Conservation (phyloP, 1,284 basidiomycete species). For the Clitocybe nebularis region DNA sequence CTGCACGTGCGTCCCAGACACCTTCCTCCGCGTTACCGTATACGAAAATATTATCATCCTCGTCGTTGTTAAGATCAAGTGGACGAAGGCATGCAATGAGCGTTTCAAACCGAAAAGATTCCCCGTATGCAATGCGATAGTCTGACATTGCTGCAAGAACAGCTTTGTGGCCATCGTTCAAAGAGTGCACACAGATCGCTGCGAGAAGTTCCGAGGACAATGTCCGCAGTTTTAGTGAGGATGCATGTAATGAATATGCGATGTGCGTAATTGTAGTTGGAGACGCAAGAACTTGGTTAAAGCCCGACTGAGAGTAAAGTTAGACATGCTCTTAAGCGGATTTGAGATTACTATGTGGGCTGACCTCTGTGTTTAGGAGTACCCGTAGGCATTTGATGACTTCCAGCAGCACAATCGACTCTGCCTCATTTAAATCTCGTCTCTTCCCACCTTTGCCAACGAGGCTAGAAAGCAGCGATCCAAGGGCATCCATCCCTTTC, state of each 20-base stretch:
- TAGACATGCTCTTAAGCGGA: conserved; percentile 5
- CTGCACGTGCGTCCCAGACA: conserved; percentile 79
- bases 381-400: conserved; percentile 78
- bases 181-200: conserved; percentile 76
- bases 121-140: conserved; percentile 67
- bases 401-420: conserved; percentile 69
- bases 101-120: conserved; percentile 78
- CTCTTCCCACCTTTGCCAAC: conserved; percentile 61
- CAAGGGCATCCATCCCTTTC: conserved; percentile 66
- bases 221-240: conserved; percentile 69
- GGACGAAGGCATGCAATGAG: conserved; percentile 64
- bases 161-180: conserved; percentile 66
- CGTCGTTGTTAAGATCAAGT: conserved; percentile 39
- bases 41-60: conserved; percentile 30
- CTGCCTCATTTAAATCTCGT: conserved; percentile 55
- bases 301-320: conserved; percentile 53
- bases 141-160: conserved; percentile 81
- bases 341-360: conserved; percentile 20
- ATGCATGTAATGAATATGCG: conserved; percentile 64
- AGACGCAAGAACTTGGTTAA: conserved; percentile 63
- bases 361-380: conserved; percentile 81
- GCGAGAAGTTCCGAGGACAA: conserved; percentile 78
- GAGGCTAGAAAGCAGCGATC: conserved; percentile 51
- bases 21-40: conserved; percentile 55
- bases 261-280: conserved; percentile 72